Evolutionary conservation across 768 basidiomycete species (phyloP).

Genomic region (Cyclocybe aegerita): DNA sequence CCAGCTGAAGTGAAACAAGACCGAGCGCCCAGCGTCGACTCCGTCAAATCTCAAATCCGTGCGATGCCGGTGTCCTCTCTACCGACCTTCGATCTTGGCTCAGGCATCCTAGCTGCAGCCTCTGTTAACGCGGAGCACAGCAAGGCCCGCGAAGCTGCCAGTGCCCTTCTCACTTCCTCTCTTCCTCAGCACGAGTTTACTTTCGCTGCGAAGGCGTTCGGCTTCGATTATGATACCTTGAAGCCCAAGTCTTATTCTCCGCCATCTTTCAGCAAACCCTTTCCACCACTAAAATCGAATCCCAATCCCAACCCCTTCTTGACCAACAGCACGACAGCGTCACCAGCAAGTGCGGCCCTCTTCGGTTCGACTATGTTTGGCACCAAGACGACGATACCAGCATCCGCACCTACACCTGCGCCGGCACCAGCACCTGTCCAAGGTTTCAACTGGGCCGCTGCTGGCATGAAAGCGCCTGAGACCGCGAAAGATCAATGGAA

Average conservation of each 20-base stretch:
- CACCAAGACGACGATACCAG: not conserved
- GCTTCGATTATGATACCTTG: slow-evolving; percentile 9
- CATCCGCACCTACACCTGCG: slow-evolving; percentile 8
- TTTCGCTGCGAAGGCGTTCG: slow-evolving; percentile 1
- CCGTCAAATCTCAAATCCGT: slow-evolving; percentile 25
- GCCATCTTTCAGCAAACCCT: slow-evolving; percentile 1
- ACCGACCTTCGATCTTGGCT: slow-evolving; percentile 41
- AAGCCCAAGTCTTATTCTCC: slow-evolving; percentile 10
- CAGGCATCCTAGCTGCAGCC: not conserved
- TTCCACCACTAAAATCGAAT: slow-evolving; percentile 2
- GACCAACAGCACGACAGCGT: too few relatives aligned
- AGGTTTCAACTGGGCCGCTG: slow-evolving; percentile 62
- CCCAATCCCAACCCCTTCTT: not conserved
- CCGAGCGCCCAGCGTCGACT: slow-evolving; percentile 2
- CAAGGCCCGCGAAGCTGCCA: not conserved
- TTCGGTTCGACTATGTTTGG: slow-evolving; percentile 5
- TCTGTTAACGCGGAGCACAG: not conserved
- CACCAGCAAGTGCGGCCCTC: not conserved
- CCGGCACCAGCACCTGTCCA: slow-evolving; percentile 21
- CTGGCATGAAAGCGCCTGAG: slow-evolving; percentile 50
- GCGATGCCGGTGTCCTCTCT: slow-evolving; percentile 37
- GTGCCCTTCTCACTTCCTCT: not conserved
- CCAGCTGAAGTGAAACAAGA: not conserved
- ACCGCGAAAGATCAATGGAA: slow-evolving; percentile 42
- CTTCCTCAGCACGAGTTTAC: not conserved